A percentile compares a stretch with the other conserved stretches of the same genome.
phyloP scores from a whole-genome alignment of 2,329 filamentous ascomycete genomes.

The Alternaria consortialis region DNA sequence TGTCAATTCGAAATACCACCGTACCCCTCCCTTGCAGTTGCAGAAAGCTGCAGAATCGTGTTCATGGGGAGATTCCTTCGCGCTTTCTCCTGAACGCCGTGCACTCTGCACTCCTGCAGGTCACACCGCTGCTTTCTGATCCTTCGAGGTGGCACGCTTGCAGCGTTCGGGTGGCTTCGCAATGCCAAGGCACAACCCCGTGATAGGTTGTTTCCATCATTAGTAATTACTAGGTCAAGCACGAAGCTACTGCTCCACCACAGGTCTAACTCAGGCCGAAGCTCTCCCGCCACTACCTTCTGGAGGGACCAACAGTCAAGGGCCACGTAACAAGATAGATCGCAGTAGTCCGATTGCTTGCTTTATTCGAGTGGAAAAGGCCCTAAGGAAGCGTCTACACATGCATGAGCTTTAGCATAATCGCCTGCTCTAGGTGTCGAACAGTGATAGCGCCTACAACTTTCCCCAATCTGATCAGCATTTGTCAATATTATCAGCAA shows the following conservation, averaged over 20 bases:
- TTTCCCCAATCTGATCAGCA: neutral
- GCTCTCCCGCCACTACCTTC: neutral
- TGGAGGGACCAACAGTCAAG: conserved; percentile 5
- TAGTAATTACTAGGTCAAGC: neutral
- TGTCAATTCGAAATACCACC: neutral
- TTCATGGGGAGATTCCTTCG: neutral
- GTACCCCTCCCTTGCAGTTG: neutral
- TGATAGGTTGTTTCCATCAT: neutral
- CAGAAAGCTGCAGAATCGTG: neutral
- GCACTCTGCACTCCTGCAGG: neutral
- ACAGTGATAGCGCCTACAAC: neutral
- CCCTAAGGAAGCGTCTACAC: neutral
- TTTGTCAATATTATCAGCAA: neutral
- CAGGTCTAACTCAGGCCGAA: neutral
- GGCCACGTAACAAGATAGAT: conserved; percentile 11
- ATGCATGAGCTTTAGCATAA: conserved; percentile 7
- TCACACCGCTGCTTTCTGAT: conserved; percentile 9
- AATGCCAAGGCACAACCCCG: neutral
- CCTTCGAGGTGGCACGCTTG: neutral
- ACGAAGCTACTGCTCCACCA: neutral
- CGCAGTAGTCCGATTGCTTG: neutral
- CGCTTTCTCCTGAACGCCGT: neutral
- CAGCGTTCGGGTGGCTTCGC: neutral
- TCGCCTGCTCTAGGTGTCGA: neutral
- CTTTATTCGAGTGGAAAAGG: neutral